These are phyloP conservation scores for Picea abies DNA, from an alignment of 83 land plant genomes.

Conservation along the genomic window DNA sequence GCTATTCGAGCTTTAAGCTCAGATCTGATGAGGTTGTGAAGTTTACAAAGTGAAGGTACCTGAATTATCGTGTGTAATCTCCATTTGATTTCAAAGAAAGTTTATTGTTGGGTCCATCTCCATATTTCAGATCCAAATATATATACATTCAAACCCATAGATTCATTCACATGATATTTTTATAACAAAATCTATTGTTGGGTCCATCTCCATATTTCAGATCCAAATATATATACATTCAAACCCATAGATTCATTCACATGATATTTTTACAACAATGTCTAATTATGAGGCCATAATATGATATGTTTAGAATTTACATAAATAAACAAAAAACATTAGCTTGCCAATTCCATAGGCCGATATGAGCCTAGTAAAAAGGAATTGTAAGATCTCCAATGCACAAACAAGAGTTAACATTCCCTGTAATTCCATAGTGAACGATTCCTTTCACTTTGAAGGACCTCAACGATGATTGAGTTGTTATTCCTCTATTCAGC, in stretches of 20 bases:
- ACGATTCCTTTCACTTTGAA: constrained; percentile 54
- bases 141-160: too few species aligned
- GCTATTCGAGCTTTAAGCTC: too few species aligned
- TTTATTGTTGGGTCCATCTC: too few species aligned
- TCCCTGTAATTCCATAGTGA: constrained; percentile 82
- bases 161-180: too few species aligned
- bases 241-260: background rate
- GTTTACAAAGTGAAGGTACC: too few species aligned
- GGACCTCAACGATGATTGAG: constrained; percentile 49
- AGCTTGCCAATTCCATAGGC: constrained; percentile 86
- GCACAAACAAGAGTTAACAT: constrained; percentile 47
- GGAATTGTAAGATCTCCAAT: constrained; percentile 76
- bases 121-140: too few species aligned
- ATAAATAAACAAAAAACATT: background rate
- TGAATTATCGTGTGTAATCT: too few species aligned
- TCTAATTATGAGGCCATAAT: background rate
- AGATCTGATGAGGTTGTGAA: too few species aligned
- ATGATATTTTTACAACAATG: background rate
- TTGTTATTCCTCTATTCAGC: constrained; percentile 69
- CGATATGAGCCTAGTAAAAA: constrained; percentile 67
- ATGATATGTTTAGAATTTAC: background rate
- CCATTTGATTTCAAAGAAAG: too few species aligned
- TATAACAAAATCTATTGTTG: too few species aligned
- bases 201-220: too few species aligned
- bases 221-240: background rate